Evolutionary conservation across 108 stramenopile species (phyloP).

Genomic region (Skeletonema marinoi): DNA sequence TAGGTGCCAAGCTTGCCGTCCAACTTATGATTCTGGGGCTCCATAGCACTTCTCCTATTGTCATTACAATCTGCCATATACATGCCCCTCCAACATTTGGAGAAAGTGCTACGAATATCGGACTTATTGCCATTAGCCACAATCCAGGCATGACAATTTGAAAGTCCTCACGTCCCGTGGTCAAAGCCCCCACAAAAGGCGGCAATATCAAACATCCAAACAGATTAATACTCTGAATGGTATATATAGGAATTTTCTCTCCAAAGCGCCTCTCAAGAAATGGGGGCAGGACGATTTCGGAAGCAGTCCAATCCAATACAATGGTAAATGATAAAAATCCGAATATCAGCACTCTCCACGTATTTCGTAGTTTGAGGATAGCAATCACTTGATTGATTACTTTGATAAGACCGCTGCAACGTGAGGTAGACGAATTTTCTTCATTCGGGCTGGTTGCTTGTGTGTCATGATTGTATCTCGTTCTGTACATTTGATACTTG

Average conservation of each 20-base stretch:
- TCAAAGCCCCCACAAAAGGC: slow-evolving; percentile 41
- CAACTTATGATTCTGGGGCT: slow-evolving; percentile 28
- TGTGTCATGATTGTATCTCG: neutral
- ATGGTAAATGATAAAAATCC: slow-evolving; percentile 20
- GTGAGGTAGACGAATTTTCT: neutral
- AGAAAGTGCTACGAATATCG: slow-evolving; percentile 16
- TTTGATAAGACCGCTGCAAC: neutral
- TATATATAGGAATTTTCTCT: slow-evolving; percentile 19
- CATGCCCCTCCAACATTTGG: slow-evolving; percentile 33
- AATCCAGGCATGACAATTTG: slow-evolving; percentile 28
- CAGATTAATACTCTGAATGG: slow-evolving; percentile 29
- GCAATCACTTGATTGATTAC: neutral
- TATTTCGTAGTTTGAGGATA: slow-evolving; percentile 10
- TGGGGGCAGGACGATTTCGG: slow-evolving; percentile 11
- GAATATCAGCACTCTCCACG: slow-evolving; percentile 45
- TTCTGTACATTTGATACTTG: slow-evolving; percentile 22
- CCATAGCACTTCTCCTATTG: slow-evolving; percentile 49
- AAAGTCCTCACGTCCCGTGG: slow-evolving; percentile 36
- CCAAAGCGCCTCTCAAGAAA: slow-evolving; percentile 34
- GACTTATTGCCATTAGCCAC: slow-evolving; percentile 31
- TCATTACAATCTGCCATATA: slow-evolving; percentile 49
- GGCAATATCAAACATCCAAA: slow-evolving; percentile 40
- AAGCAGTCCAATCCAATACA: slow-evolving; percentile 26
- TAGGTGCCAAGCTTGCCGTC: slow-evolving; percentile 41
- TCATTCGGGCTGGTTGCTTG: neutral